Conservation (phyloP, 768 basidiomycete species). For the Calvatia gigantea region DNA sequence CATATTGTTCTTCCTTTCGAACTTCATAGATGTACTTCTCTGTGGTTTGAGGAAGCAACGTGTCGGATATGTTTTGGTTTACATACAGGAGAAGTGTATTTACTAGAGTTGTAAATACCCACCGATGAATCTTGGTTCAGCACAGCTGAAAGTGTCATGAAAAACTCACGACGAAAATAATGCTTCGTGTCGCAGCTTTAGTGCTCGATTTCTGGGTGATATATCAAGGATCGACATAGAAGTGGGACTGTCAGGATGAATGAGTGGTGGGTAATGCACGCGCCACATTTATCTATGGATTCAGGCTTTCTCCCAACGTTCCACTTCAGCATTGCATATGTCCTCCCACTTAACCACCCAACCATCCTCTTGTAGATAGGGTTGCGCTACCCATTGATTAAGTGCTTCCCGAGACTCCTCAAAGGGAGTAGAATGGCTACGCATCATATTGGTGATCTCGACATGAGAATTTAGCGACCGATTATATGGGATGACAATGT, state of each 20-base stretch:
- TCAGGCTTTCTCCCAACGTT: slow-evolving; percentile 59
- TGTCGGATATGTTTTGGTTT: slow-evolving; percentile 12
- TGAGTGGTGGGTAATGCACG: no score
- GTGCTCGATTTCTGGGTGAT: no score
- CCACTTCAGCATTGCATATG: slow-evolving; percentile 72
- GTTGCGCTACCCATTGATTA: slow-evolving; percentile 66
- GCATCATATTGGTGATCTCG: slow-evolving; percentile 53
- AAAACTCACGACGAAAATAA: no score
- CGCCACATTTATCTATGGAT: no score
- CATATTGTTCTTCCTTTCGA: slow-evolving; percentile 15
- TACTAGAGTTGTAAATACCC: slow-evolving; percentile 15
- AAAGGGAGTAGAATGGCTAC: slow-evolving; percentile 66
- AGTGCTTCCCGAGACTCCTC: slow-evolving; percentile 63
- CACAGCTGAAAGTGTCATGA: no score
- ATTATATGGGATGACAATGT: slow-evolving; percentile 61
- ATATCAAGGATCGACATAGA: no score
- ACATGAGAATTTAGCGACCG: slow-evolving; percentile 57
- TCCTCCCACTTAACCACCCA: slow-evolving; percentile 80
- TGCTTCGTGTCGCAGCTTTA: no score
- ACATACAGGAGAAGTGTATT: slow-evolving; percentile 15
- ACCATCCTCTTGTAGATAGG: slow-evolving; percentile 59
- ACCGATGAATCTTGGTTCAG: no score
- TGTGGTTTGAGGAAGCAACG: slow-evolving; percentile 14
- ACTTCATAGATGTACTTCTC: slow-evolving; percentile 5
- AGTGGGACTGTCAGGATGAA: no score